Evolutionary conservation across 164 flowering plant species (phyloP).

Genomic region (Aristolochia fimbriata): DNA sequence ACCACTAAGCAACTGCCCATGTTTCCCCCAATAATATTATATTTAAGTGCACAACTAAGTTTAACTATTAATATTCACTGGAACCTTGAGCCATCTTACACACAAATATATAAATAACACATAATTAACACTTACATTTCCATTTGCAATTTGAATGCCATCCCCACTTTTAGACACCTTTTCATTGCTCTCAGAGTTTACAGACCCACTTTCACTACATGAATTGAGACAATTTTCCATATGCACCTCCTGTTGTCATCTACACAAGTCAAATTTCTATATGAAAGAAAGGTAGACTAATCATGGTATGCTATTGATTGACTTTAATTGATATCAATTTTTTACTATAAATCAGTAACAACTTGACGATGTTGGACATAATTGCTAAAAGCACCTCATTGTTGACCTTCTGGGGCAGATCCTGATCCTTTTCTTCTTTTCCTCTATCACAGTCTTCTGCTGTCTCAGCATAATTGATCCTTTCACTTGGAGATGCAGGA

Average conservation of each 20-base stretch:
- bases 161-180: conserved; percentile 13
- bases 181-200: conserved; percentile 8
- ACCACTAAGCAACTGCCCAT: too few species aligned
- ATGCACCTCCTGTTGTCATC: conserved; percentile 37
- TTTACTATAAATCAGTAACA: too few species aligned
- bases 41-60: too few species aligned
- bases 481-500: conserved; percentile 29
- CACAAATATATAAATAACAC: too few species aligned
- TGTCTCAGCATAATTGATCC: conserved; percentile 13
- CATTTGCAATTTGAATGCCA: conserved; percentile 11
- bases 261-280: conserved; percentile 38
- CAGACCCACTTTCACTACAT: conserved; percentile 14
- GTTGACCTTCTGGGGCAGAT: conserved; percentile 6
- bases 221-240: conserved; percentile 14
- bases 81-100: too few species aligned
- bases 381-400: conserved; percentile 27
- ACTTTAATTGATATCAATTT: too few species aligned
- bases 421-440: conserved; percentile 12
- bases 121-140: background rate
- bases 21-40: too few species aligned
- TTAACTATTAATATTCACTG: too few species aligned
- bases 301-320: too few species aligned
- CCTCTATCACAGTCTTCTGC: conserved; percentile 20
- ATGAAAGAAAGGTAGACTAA: conserved; percentile 13
- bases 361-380: background rate